Conservation (phyloP, 306 rosid species). For the Pyrus betulifolia region DNA sequence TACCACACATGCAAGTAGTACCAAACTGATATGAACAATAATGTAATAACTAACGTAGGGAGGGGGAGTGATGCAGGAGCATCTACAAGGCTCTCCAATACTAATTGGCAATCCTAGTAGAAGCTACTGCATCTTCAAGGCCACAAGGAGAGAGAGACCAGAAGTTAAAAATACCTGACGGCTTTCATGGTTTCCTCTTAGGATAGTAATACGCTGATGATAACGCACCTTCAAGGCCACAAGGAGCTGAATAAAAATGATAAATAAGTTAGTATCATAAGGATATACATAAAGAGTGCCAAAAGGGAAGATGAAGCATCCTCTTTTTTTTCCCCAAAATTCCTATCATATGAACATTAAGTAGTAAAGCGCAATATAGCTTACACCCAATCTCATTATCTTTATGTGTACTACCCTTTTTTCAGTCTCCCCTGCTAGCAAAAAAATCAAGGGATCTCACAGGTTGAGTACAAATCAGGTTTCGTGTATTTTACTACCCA, state of each 20-base stretch:
- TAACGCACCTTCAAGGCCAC: constrained; percentile 95
- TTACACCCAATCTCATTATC: background rate
- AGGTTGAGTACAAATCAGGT: background rate
- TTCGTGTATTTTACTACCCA: background rate
- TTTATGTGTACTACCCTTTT: background rate
- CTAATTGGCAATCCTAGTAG: no score
- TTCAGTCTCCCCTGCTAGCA: background rate
- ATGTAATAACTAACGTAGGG: background rate
- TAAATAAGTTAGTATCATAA: constrained; percentile 1
- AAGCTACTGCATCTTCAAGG: no score
- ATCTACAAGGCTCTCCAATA: no score
- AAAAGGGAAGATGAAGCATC: background rate
- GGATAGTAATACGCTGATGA: constrained; percentile 82
- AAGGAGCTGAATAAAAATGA: constrained; percentile 58
- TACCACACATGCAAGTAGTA: background rate
- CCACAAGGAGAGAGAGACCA: background rate
- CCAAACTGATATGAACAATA: background rate
- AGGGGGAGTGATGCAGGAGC: background rate
- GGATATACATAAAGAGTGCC: background rate
- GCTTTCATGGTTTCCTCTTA: constrained; percentile 98
- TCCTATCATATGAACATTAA: background rate
- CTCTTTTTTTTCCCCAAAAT: background rate
- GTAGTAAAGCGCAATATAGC: background rate
- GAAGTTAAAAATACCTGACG: constrained; percentile 66
- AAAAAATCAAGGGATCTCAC: background rate